Evolutionary conservation across 257 asterid species (phyloP).

Genomic region (Solanum paucissectum): DNA sequence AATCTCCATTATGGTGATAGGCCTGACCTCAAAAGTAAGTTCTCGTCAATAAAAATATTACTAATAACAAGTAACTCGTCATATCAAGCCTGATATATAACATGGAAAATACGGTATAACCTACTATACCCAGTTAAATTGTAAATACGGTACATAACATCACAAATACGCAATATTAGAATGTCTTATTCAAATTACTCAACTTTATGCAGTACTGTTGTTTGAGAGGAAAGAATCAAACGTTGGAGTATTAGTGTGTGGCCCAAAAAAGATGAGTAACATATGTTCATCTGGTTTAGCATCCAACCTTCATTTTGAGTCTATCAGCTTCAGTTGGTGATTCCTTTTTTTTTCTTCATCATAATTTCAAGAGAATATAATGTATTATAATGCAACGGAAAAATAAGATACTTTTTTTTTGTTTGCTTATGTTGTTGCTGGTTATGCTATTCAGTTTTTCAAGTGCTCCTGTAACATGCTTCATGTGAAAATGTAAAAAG

Average conservation of each 20-base stretch:
- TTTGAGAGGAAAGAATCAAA: slow-evolving; percentile 55
- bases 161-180: not conserved
- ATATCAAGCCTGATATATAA: not conserved
- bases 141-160: not conserved
- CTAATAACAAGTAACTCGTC: not conserved
- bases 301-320: slow-evolving; percentile 63
- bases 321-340: slow-evolving; percentile 88
- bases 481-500: not conserved
- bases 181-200: not conserved
- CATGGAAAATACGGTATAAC: not conserved
- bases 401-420: too few species aligned
- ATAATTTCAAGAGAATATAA: not conserved
- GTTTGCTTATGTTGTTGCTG: not conserved
- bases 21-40: slow-evolving; percentile 74
- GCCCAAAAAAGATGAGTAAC: slow-evolving; percentile 62
- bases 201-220: slow-evolving; percentile 27
- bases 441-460: not conserved
- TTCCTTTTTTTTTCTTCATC: not conserved
- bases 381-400: not conserved
- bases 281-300: slow-evolving; percentile 68
- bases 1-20: slow-evolving; percentile 68
- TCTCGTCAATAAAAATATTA: not conserved
- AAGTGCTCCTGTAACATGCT: not conserved
- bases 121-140: not conserved
- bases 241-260: slow-evolving; percentile 72